Evolutionary conservation across 176 grass and related monocot species (phyloP).

Genomic region (Lolium perenne): DNA sequence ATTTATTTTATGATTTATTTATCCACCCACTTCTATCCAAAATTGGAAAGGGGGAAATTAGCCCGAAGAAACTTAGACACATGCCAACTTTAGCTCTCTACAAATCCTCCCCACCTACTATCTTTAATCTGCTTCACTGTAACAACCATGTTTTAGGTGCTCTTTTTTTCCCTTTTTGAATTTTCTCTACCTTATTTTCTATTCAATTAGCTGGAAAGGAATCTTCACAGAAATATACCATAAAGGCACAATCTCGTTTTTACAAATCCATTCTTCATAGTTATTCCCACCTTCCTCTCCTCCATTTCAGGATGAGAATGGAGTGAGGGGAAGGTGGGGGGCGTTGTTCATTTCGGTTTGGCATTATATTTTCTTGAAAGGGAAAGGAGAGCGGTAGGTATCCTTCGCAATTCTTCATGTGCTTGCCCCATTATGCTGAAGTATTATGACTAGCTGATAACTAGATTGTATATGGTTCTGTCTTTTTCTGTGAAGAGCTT

Average conservation of each 20-base stretch:
- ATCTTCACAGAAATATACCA: slow-evolving; percentile 13
- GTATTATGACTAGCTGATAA: not conserved
- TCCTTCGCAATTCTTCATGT: slow-evolving; percentile 1
- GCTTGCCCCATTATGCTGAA: not conserved
- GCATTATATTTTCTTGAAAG: slow-evolving; percentile 20
- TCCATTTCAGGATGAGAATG: slow-evolving; percentile 42
- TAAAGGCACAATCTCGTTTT: slow-evolving; percentile 9
- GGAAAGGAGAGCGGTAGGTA: not conserved
- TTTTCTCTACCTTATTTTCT: not conserved
- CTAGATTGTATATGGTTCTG: not conserved
- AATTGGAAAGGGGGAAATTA: slow-evolving; percentile 15
- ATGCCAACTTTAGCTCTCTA: slow-evolving; percentile 44
- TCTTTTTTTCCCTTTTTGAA: not conserved
- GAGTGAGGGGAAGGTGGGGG: slow-evolving; percentile 49
- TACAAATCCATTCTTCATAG: slow-evolving; percentile 20
- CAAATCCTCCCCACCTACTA: slow-evolving; percentile 33
- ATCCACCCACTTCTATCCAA: not conserved
- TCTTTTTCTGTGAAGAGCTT: not conserved
- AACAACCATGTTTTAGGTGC: not conserved
- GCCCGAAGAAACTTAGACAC: not conserved
- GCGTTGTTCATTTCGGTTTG: not conserved
- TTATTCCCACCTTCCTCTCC: slow-evolving; percentile 47
- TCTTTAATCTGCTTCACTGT: slow-evolving; percentile 13
- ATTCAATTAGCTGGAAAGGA: not conserved
- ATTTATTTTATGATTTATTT: slow-evolving; percentile 15